Percentiles rank a stretch among this genome's conserved stretches.
phyloP scores from a whole-genome alignment of 768 basidiomycete species.

The Pisolithus orientalis region DNA sequence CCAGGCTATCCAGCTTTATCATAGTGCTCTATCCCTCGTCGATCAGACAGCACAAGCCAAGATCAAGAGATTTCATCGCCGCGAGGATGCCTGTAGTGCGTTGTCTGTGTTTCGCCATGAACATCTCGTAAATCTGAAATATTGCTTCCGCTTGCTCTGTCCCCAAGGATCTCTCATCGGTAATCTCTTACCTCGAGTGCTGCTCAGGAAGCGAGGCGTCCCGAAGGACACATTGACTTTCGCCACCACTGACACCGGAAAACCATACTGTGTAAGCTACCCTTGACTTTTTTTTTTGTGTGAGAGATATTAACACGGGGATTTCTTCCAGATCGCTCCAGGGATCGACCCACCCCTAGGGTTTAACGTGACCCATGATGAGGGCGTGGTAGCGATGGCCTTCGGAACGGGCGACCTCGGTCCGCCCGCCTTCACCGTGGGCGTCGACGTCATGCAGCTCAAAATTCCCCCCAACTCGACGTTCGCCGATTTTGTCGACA shows the following conservation, averaged over 20 bases:
- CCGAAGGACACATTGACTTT: slow-evolving; percentile 43
- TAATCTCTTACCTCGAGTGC: slow-evolving; percentile 59
- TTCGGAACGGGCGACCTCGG: slow-evolving; percentile 41
- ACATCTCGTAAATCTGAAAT: not conserved
- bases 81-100: slow-evolving; percentile 70
- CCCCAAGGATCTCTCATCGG: slow-evolving; percentile 68
- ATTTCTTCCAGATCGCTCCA: slow-evolving; percentile 36
- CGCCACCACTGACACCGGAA: slow-evolving; percentile 53
- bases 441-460: slow-evolving; percentile 80
- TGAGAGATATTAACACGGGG: not conserved
- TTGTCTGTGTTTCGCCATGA: slow-evolving; percentile 13
- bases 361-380: slow-evolving; percentile 83
- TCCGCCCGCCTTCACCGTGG: slow-evolving; percentile 52
- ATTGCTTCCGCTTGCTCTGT: not conserved
- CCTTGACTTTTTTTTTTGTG: not conserved
- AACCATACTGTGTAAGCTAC: slow-evolving; percentile 67
- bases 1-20: slow-evolving; percentile 46
- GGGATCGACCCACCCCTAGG: slow-evolving; percentile 50
- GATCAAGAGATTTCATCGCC: slow-evolving; percentile 61
- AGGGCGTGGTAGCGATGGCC: slow-evolving; percentile 63
- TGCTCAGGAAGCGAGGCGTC: slow-evolving; percentile 56
- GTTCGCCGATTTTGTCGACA: slow-evolving; percentile 54
- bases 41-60: slow-evolving; percentile 50
- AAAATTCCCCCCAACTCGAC: slow-evolving; percentile 53
- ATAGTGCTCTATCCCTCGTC: slow-evolving; percentile 49